Evolutionary conservation across 2,329 filamentous ascomycete genomes (phyloP), one percentile per base, ranked within the genome.

Genomic region (Colletotrichum filicis): DNA sequence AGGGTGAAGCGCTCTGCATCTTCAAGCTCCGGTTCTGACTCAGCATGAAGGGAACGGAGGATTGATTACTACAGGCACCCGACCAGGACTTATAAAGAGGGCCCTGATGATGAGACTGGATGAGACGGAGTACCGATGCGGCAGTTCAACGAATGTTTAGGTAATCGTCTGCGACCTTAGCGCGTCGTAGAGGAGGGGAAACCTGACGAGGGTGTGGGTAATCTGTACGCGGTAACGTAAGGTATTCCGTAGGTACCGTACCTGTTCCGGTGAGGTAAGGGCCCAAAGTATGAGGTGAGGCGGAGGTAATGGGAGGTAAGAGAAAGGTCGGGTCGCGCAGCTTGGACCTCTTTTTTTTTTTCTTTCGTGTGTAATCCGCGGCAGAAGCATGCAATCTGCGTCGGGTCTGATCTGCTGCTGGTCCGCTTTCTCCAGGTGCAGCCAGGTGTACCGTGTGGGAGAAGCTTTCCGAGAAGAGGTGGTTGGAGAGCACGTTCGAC

Each of bases 11-110:
- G 73, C 66, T 73, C 70, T 74, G 73, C 73, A 74, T 74, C 70
- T 74, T 70, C 73, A 74, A 68, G 73, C 70, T 70, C 73, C 73
- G 73, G 71, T 68, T 74, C 73, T 74, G 73, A 74, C 69, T 74
- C 73, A 74, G 73, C 73, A 74, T 74, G 73, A 74, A 69, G 65
- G 65, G 66, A 71, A 74, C 65, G 73, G 73, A 73, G 26, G 57
- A 73, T 73, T 74, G 73, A 74, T 74, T 69, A 74, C 73, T 73
- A 74, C 71, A 74, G 71, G 71, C 71, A 66, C 61, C 71, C 68
- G 52, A 12, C 62, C 49, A 67, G 56, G 62, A 71, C 57, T 74
- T 71, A 72, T 71, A 72, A 74, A 74, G 68, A 72, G 71, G 71
- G 71, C 71, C 71, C 71, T 53, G 71, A 68, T 42, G 68, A 68